These are phyloP conservation scores for Candida easanensis DNA, from an alignment of 805 yeast species.

Conservation along the genomic window DNA sequence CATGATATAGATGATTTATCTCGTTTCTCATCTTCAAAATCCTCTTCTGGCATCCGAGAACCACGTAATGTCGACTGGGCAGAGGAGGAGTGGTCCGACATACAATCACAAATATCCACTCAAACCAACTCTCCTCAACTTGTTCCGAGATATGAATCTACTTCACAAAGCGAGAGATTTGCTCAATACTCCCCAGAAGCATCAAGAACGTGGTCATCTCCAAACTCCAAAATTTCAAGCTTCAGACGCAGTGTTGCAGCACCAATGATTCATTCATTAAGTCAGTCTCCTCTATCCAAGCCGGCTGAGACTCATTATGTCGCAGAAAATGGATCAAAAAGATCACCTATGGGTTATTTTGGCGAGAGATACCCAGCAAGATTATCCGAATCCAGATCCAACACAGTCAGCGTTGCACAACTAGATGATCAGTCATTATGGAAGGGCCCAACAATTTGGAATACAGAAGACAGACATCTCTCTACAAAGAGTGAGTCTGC, in stretches of 20 bases:
- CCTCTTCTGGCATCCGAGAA: background rate
- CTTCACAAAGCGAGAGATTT: conserved; percentile 1
- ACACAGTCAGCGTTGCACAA: background rate
- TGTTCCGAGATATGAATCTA: background rate
- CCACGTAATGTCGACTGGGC: conserved; percentile 2
- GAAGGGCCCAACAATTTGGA: conserved; percentile 27
- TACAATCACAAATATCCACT: conserved; percentile 8
- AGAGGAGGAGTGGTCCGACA: conserved; percentile 14
- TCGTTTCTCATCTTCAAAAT: background rate
- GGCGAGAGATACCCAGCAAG: conserved; percentile 1
- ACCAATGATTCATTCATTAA: conserved; percentile 18
- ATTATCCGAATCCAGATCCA: background rate
- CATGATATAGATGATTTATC: background rate
- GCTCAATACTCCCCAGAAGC: conserved; percentile 10
- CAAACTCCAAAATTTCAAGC: conserved; percentile 27
- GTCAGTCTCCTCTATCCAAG: conserved; percentile 24
- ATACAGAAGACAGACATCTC: conserved; percentile 23
- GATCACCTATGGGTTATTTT: conserved; percentile 1
- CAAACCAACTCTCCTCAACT: conserved; percentile 7
- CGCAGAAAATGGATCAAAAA: background rate
- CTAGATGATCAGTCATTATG: conserved; percentile 10
- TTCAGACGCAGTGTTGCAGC: conserved; percentile 21
- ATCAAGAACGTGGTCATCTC: conserved; percentile 21
- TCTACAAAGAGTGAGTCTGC: conserved; percentile 29
- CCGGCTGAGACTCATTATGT: conserved; percentile 16